phyloP scores from a whole-genome alignment of 257 asterid genomes.

The Solanum clarkiae region DNA sequence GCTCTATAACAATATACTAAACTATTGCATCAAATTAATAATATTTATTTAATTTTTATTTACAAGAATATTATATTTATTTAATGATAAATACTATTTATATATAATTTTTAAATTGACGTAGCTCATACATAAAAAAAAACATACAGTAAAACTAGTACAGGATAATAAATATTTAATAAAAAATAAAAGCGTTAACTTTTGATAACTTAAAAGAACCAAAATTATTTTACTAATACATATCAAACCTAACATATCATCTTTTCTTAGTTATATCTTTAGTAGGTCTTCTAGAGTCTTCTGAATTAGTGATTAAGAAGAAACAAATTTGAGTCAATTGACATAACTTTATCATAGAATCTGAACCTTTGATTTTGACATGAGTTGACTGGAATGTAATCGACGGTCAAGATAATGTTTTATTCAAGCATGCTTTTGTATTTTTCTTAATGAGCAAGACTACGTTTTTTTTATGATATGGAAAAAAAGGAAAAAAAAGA shows the following conservation, averaged over 20 bases:
- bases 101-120: too few relatives aligned
- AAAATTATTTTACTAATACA: background rate
- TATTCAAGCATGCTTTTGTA: background rate
- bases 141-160: too few relatives aligned
- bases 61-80: too few relatives aligned
- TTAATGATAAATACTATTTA: too few relatives aligned
- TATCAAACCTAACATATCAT: background rate
- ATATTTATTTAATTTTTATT: too few relatives aligned
- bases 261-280: background rate
- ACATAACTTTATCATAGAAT: background rate
- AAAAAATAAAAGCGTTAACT: background rate
- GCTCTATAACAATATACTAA: too few relatives aligned
- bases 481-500: too few relatives aligned
- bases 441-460: background rate
- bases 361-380: background rate
- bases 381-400: background rate
- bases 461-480: too few relatives aligned
- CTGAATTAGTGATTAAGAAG: background rate
- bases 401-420: background rate
- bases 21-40: too few relatives aligned
- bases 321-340: background rate
- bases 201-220: background rate
- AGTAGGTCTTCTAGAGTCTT: background rate
- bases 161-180: too few relatives aligned
- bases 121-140: rapidly evolving